phyloP scores from a whole-genome alignment of 2,329 filamentous ascomycete species.

The Pestalotiopsis sp. region DNA sequence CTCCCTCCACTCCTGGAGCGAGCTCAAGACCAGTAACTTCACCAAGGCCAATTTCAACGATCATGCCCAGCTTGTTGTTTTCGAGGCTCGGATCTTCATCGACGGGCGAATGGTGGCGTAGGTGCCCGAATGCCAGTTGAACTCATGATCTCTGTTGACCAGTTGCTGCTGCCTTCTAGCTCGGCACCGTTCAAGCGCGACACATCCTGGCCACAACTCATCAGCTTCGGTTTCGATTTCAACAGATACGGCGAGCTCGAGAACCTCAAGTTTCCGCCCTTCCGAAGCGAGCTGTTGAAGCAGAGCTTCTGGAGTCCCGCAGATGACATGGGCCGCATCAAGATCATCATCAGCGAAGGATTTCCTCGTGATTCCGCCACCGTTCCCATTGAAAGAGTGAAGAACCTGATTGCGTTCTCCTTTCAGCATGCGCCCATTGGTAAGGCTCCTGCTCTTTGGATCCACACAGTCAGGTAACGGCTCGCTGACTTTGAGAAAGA shows the following conservation, averaged over 20 bases:
- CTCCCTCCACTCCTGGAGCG: slow-evolving; percentile 74
- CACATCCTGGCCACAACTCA: slow-evolving; percentile 50
- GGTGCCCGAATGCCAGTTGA: slow-evolving; percentile 21
- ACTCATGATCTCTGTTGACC: no score
- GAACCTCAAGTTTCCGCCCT: slow-evolving; percentile 69
- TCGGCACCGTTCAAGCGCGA: slow-evolving; percentile 55
- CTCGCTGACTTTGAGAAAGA: slow-evolving; percentile 44
- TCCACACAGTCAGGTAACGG: background rate
- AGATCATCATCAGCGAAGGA: slow-evolving; percentile 73
- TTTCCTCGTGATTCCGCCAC: slow-evolving; percentile 55
- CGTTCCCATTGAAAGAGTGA: slow-evolving; percentile 63
- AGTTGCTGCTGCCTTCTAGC: slow-evolving; percentile 32
- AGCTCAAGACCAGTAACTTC: slow-evolving; percentile 58
- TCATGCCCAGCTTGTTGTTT: slow-evolving; percentile 55
- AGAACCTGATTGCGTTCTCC: slow-evolving; percentile 75
- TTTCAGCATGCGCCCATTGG: slow-evolving; percentile 83
- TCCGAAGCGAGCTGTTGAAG: slow-evolving; percentile 67
- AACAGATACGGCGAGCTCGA: slow-evolving; percentile 60
- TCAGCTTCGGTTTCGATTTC: slow-evolving; percentile 47
- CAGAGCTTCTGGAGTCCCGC: slow-evolving; percentile 71
- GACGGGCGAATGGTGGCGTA: slow-evolving; percentile 68
- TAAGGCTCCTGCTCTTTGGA: slow-evolving; percentile 38
- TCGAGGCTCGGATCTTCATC: slow-evolving; percentile 67
- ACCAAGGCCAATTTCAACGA: slow-evolving; percentile 54
- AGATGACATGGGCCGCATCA: slow-evolving; percentile 74